Base-by-base conservation (phyloP, 768 basidiomycete species). In the Fomitopsis pulvina region DNA sequence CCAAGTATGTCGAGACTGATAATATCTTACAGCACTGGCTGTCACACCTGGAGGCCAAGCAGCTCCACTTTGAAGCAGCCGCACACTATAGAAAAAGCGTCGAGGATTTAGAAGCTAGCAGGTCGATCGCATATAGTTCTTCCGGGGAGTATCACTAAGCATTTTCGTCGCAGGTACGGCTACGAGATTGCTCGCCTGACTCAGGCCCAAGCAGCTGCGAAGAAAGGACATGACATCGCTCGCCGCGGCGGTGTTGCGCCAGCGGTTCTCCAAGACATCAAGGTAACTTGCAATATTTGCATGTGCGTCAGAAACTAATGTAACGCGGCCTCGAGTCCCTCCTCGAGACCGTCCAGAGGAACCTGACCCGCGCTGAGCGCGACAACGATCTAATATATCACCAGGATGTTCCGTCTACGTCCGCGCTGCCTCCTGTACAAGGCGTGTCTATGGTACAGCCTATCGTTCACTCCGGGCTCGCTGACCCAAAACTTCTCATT, bases 381-480 rank as follows among this genome's bases (percentile, higher is more conserved):
- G 95, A 98, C 65, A 99, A 99, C 63, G 88, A 95, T 65, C 71
- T 96, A 6, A 96, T 99, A 32, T 99, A 97, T 68, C 92, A 96
- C 57, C 77, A 90, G 45, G 85, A 90, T 49, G 74, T 95, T 1
- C 92, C 94, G 1, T 71, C 92, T 0, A 58, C 78, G 3, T 80
- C 85, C 2, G 76, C 83, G 14, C 76, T 96, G 6, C 68, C 82
- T 0, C 62, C 75, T 0, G 81, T 97, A 44, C 70, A 73, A 26
- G 80, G 80, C 30, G 80, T 81, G 2, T 67, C 77, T 9, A 78
- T 97, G 61, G 87, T 83, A 28, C 76, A 81, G 52, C 64, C 81
- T 2, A 75, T 66, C 14, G 59, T 81, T 2, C 81, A 84, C 0
- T 65, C 71, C 0, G 83, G 73, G 2, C 61, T 92, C 30, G 62